phyloP scores from a whole-genome alignment of 345 rosid genomes.

The Moricandia moricandioides region DNA sequence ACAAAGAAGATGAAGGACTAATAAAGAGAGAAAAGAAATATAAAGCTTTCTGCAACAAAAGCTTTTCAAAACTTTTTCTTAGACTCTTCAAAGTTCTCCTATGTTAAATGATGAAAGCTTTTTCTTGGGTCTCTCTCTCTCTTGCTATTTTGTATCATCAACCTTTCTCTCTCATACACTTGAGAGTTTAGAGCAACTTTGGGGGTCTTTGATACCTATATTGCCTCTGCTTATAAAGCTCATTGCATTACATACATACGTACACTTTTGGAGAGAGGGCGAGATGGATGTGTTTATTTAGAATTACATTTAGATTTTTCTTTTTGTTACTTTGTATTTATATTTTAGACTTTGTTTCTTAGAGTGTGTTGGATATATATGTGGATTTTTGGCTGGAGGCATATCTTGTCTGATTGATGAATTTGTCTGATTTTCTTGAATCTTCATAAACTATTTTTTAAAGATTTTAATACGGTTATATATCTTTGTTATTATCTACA shows the following conservation, averaged over 20 bases:
- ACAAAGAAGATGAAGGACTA: slow-evolving; percentile 30
- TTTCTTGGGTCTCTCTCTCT: slow-evolving; percentile 23
- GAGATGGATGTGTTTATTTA: slow-evolving; percentile 10
- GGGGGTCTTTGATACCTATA: slow-evolving; percentile 24
- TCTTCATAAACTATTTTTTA: slow-evolving; percentile 11
- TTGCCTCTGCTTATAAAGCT: slow-evolving; percentile 35
- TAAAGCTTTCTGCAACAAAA: slow-evolving; percentile 59
- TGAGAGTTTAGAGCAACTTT: slow-evolving; percentile 27
- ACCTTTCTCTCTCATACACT: slow-evolving; percentile 26
- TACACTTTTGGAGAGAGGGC: slow-evolving; percentile 16
- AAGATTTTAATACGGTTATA: not conserved
- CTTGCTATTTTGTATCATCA: slow-evolving; percentile 23
- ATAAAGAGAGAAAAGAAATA: slow-evolving; percentile 30
- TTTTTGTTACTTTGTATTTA: slow-evolving; percentile 41
- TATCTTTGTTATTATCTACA: not conserved
- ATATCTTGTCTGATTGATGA: slow-evolving; percentile 37
- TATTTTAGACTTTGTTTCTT: slow-evolving; percentile 35
- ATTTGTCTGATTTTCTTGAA: slow-evolving; percentile 38
- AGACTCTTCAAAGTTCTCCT: slow-evolving; percentile 31
- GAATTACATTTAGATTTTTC: slow-evolving; percentile 32
- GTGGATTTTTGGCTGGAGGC: slow-evolving; percentile 33
- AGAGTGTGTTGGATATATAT: slow-evolving; percentile 33
- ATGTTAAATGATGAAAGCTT: slow-evolving; percentile 35
- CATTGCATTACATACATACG: slow-evolving; percentile 29
- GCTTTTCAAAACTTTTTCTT: slow-evolving; percentile 51